Evolutionary conservation across 768 basidiomycete genomes (phyloP).

Genomic region (Pholiota conissans): DNA sequence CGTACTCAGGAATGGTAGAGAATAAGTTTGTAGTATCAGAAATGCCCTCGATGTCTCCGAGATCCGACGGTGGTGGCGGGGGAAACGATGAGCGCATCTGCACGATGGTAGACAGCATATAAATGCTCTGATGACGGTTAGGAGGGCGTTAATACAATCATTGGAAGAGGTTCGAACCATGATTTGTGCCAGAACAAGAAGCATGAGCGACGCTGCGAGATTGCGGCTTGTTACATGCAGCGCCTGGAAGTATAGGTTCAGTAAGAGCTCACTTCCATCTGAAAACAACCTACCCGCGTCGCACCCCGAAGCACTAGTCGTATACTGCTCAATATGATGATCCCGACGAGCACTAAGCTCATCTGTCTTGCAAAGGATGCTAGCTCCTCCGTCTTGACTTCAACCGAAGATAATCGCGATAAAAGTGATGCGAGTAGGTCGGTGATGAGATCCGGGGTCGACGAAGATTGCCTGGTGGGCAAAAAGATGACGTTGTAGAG

Average conservation of each 20-base stretch:
- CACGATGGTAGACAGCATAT: constrained; percentile 79
- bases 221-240: constrained; percentile 68
- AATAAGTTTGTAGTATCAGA: constrained; percentile 52
- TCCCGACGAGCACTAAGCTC: constrained; percentile 72
- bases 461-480: constrained; percentile 31
- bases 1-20: constrained; percentile 69
- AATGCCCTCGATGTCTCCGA: constrained; percentile 3
- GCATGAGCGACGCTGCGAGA: constrained; percentile 72
- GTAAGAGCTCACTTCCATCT: not conserved
- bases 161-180: constrained; percentile 53
- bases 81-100: constrained; percentile 84
- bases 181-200: constrained; percentile 76
- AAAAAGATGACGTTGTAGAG: constrained; percentile 49
- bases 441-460: constrained; percentile 43
- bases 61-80: constrained; percentile 38
- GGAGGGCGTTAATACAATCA: not conserved
- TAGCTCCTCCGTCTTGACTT: constrained; percentile 33
- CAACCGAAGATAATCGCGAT: constrained; percentile 21
- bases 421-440: constrained; percentile 33
- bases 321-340: constrained; percentile 74
- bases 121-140: constrained; percentile 60
- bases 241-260: constrained; percentile 32
- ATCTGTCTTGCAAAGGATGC: constrained; percentile 44
- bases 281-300: constrained; percentile 44
- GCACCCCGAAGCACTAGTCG: constrained; percentile 69